Conservation (phyloP, 192 early-diverging fungal genomes). For the Coemansia sp. region DNA sequence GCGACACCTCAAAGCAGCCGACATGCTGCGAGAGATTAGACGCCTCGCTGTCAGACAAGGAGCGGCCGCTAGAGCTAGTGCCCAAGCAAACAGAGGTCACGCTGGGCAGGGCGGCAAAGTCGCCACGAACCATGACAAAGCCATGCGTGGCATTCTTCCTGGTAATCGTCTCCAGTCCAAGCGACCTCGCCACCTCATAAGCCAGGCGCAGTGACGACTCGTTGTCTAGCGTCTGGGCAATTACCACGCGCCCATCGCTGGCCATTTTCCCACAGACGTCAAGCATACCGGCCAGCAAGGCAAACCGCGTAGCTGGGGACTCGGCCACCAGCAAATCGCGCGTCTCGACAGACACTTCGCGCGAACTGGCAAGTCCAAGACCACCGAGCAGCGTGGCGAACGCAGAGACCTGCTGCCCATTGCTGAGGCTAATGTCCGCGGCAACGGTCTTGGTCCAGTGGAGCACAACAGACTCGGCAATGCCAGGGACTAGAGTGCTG, state of each 20-base stretch:
- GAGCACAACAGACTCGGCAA: constrained; percentile 25
- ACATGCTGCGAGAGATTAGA: neutral
- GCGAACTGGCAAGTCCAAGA: constrained; percentile 8
- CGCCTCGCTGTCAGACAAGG: neutral
- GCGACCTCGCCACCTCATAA: constrained; percentile 44
- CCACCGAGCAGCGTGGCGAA: constrained; percentile 8
- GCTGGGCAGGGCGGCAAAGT: constrained; percentile 20
- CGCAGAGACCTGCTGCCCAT: neutral
- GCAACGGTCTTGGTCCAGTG: constrained; percentile 25
- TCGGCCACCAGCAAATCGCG: constrained; percentile 33
- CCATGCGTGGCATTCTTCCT: constrained; percentile 28
- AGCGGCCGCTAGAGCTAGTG: neutral
- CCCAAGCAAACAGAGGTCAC: constrained; percentile 18
- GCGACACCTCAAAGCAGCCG: constrained; percentile 26
- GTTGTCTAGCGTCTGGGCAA: constrained; percentile 24
- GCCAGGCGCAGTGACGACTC: constrained; percentile 34
- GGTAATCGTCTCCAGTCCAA: constrained; percentile 35
- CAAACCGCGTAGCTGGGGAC: constrained; percentile 10
- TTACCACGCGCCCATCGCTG: constrained; percentile 18
- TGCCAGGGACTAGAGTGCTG: neutral
- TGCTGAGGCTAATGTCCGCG: no score
- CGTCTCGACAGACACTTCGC: constrained; percentile 9
- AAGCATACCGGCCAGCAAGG: constrained; percentile 41
- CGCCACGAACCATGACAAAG: constrained; percentile 27
- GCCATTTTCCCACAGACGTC: constrained; percentile 33